Conservation (phyloP, 768 basidiomycete genomes). For the Imleria badia region DNA sequence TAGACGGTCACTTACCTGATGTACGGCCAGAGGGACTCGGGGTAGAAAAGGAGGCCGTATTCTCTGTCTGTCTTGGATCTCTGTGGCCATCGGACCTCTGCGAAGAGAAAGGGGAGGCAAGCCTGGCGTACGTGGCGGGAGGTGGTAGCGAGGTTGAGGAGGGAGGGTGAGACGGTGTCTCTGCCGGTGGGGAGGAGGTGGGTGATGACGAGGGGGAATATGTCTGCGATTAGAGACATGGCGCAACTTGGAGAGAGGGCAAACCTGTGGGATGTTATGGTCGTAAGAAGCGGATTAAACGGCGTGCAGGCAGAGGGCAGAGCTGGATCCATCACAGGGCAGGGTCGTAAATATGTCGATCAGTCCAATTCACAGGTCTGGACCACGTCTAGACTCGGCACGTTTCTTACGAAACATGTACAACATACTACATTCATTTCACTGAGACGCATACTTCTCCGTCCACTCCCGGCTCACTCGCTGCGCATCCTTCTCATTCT, state of each 20-base stretch:
- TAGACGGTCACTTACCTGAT: constrained; percentile 23
- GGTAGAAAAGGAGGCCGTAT: constrained; percentile 29
- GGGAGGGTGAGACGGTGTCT: constrained; percentile 9
- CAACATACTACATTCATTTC: constrained; percentile 7
- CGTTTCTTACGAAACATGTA: constrained; percentile 13
- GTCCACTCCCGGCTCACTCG: constrained; percentile 96
- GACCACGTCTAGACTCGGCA: constrained; percentile 21
- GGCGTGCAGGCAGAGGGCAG: constrained; percentile 13
- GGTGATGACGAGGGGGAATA: constrained; percentile 33
- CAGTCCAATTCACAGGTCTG: constrained; percentile 22
- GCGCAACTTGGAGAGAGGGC: neutral
- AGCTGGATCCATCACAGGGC: constrained; percentile 1
- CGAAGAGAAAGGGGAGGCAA: constrained; percentile 32
- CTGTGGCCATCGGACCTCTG: constrained; percentile 35
- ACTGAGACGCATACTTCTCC: constrained; percentile 67
- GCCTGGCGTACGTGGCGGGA: constrained; percentile 29
- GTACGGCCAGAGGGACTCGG: constrained; percentile 29
- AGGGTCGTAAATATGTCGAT: constrained; percentile 20
- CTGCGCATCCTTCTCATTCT: constrained; percentile 92
- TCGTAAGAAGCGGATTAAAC: neutral
- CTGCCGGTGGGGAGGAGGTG: constrained; percentile 15
- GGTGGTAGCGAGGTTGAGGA: constrained; percentile 26
- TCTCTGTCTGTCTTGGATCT: constrained; percentile 26
- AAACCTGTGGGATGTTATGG: neutral
- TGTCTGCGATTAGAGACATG: constrained; percentile 37